phyloP scores from a whole-genome alignment of 2,329 filamentous ascomycete genomes.

The Trichoderma cornu-damae region DNA sequence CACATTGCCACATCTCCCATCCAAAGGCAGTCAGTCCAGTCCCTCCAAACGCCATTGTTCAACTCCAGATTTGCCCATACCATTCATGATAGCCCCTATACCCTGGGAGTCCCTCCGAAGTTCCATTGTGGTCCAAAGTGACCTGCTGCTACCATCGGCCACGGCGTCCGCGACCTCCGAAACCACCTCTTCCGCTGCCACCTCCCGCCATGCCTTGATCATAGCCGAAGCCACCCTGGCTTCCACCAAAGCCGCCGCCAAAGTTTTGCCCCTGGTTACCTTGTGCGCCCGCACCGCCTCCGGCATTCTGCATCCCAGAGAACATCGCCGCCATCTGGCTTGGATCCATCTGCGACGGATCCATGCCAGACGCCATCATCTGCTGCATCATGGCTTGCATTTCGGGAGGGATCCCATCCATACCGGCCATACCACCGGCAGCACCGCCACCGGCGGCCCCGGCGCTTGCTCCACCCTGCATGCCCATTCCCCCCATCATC shows the following conservation, averaged over 20 bases:
- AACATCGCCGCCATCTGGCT: constrained; percentile 56
- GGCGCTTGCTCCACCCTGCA: constrained; percentile 34
- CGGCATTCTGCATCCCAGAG: constrained; percentile 49
- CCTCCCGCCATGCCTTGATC: constrained; percentile 44
- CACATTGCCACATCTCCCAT: background rate
- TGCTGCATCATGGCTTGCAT: constrained; percentile 67
- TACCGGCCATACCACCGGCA: constrained; percentile 45
- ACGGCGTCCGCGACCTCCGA: constrained; percentile 30
- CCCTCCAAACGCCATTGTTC: background rate
- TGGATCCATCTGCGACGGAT: constrained; percentile 62
- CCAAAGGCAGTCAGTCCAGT: background rate
- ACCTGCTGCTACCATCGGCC: constrained; percentile 26
- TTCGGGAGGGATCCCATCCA: constrained; percentile 60
- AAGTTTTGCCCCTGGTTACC: constrained; percentile 50
- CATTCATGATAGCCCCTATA: background rate
- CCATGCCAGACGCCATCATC: constrained; percentile 62
- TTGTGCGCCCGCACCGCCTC: constrained; percentile 40
- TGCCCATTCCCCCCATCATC: constrained; percentile 58
- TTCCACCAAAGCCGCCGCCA: constrained; percentile 48
- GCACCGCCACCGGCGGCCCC: constrained; percentile 30
- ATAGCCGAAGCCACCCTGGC: constrained; percentile 49
- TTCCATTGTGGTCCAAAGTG: background rate
- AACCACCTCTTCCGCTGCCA: constrained; percentile 28
- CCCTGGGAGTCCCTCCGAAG: background rate
- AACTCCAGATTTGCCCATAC: background rate